These are phyloP conservation scores for Carallia brachiata DNA, from an alignment of 345 rosid genomes.

Conservation along the genomic window DNA sequence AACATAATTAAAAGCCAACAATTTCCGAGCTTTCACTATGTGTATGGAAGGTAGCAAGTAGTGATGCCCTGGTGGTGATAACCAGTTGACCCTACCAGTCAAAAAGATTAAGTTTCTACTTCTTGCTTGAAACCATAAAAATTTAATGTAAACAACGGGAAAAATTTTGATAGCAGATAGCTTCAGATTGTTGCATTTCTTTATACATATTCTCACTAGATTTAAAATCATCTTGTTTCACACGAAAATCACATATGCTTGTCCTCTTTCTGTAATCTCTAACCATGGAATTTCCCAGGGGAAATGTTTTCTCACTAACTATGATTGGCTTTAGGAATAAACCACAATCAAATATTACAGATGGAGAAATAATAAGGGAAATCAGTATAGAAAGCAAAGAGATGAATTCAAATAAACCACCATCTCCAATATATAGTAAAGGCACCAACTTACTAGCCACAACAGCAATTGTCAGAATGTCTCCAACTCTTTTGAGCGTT, in stretches of 20 bases:
- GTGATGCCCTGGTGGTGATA: too few relatives aligned
- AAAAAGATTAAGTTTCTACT: neutral
- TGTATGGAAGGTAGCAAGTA: too few relatives aligned
- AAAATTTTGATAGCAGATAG: neutral
- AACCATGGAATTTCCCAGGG: neutral
- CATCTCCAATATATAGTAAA: constrained; percentile 6
- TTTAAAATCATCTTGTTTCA: neutral
- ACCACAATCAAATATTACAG: neutral
- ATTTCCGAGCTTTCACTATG: too few relatives aligned
- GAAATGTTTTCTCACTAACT: neutral
- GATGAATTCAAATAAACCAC: neutral
- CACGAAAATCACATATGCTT: neutral
- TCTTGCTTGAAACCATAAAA: neutral
- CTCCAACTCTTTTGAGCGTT: constrained; percentile 62
- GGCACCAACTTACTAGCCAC: constrained; percentile 58
- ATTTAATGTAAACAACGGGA: neutral
- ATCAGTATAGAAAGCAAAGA: neutral
- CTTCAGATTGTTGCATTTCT: too few relatives aligned
- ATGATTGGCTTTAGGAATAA: neutral
- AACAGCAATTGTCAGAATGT: constrained; percentile 74
- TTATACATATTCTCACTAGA: neutral
- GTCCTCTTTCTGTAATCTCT: neutral
- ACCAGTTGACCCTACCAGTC: too few relatives aligned
- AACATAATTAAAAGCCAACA: too few relatives aligned
- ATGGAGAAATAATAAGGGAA: neutral